A percentile compares a stretch with the other conserved stretches of the same genome.
Evolutionary conservation across 2,329 filamentous ascomycete species (phyloP).

Genomic region (Domatiomyces catenatus): DNA sequence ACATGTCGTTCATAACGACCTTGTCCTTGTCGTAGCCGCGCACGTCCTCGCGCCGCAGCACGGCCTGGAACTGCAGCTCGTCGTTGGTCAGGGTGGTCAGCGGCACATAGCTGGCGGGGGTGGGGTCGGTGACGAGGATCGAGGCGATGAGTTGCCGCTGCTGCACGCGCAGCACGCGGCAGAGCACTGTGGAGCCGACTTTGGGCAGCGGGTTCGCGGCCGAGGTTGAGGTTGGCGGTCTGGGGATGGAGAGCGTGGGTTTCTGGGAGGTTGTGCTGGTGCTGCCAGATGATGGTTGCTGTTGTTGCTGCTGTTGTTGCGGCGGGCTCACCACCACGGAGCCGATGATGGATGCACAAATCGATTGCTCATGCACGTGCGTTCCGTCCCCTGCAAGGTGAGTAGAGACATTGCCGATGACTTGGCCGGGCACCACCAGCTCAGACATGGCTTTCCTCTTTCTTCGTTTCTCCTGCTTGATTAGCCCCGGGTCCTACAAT

Average conservation of each 20-base stretch:
- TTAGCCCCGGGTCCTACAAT: neutral
- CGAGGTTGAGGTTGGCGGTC: constrained; percentile 34
- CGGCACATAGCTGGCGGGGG: constrained; percentile 6
- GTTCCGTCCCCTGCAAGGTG: constrained; percentile 68
- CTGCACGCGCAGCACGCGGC: constrained; percentile 70
- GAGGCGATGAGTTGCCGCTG: constrained; percentile 71
- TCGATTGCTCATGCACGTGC: constrained; percentile 57
- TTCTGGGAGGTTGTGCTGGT: constrained; percentile 16
- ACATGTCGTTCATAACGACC: constrained; percentile 78
- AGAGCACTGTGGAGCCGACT: constrained; percentile 66
- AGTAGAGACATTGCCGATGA: constrained; percentile 51
- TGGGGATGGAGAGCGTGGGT: constrained; percentile 23
- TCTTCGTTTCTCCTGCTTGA: neutral
- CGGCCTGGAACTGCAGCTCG: constrained; percentile 57
- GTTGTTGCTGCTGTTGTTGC: no score
- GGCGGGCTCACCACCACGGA: constrained; percentile 42
- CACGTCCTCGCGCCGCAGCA: constrained; percentile 81
- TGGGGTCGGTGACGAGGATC: constrained; percentile 61
- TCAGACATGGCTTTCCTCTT: neutral
- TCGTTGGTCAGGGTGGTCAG: constrained; percentile 36
- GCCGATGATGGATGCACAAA: constrained; percentile 73
- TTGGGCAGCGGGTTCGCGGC: constrained; percentile 37
- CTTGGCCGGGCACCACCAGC: constrained; percentile 49
- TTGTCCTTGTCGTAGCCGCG: constrained; percentile 91
- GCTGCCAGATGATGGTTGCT: constrained; percentile 26